Evolutionary conservation across 2,329 filamentous ascomycete species (phyloP), one percentile per base, ranked within the genome.

Genomic region (Tothia fuscella): DNA sequence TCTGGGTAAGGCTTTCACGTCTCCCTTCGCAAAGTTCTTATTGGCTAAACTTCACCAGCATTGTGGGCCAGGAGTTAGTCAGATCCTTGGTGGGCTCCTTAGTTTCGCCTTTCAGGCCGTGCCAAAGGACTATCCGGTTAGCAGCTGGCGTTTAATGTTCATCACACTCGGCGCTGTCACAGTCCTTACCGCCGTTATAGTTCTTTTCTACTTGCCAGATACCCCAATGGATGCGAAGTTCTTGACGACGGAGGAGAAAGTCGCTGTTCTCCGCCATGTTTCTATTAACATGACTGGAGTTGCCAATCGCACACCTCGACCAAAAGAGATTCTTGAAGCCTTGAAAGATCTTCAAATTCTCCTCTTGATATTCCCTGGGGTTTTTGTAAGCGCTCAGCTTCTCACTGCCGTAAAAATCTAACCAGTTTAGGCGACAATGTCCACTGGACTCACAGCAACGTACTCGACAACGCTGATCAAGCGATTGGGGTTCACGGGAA

Each of bases 251-350:
- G 46, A 49, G 20, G 53, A 59, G 45, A 58, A 59, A 24, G 25
- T 41, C 12, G 36, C 26, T 21, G 13, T 40, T 2, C 29, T 73
- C 25, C 69, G 70, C 55, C 68, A 72, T 39, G 65, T 76, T 31
- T 68, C 66, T 26, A 62, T 68, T 43, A 77, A 78, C 55, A 68
- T 76, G 57, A 75, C 71, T 4, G 74, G 74, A 26, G 67, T 76
- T 25, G 62, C 66, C 39, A 73, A 66, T 49, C 25, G 29, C 4
- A 41, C 31, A 24, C 6, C 28, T 14, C 26, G 25, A 13, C 19
- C 25, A 2, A 25, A 14, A 28, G 13, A 41, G 17, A 9, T 41
- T 13, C 22, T 38, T 25, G 38, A 41, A 14, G 38, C 38, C 14
- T 16, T 10, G 13, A 34, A 16, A 9, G 38, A 41, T 17, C 6